Evolutionary conservation across 108 stramenopile genomes (phyloP).

Genomic region (Nannochloropsis oceanica): DNA sequence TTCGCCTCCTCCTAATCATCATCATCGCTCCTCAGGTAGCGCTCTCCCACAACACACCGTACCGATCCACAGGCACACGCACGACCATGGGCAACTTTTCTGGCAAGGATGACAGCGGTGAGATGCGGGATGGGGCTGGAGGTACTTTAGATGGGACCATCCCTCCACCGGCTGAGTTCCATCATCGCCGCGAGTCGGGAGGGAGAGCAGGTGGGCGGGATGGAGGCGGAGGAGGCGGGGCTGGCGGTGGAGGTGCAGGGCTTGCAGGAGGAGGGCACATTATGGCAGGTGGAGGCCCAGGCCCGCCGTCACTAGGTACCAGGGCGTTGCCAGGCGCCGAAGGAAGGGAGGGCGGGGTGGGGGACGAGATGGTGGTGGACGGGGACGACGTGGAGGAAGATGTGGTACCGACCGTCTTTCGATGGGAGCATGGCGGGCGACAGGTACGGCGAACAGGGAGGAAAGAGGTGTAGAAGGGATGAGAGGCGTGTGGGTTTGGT

Average conservation of each 20-base stretch:
- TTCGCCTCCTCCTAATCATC: too few relatives aligned
- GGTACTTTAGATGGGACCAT: not conserved
- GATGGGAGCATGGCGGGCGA: constrained; percentile 96
- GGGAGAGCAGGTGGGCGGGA: not conserved
- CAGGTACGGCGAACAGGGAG: constrained; percentile 43
- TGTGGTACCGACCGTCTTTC: constrained; percentile 90
- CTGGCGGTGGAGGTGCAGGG: not conserved
- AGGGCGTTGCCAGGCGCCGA: not conserved
- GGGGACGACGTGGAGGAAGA: constrained; percentile 44
- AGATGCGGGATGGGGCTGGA: not conserved
- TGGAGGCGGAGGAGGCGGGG: not conserved
- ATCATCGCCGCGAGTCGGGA: not conserved
- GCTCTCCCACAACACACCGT: too few relatives aligned
- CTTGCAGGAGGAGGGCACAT: constrained; percentile 1
- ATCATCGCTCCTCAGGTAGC: too few relatives aligned
- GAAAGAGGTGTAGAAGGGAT: not conserved
- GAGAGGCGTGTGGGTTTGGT: too few relatives aligned
- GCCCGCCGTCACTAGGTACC: not conserved
- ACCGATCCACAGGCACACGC: not conserved
- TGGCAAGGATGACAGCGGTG: not conserved
- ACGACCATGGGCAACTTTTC: not conserved
- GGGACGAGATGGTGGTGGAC: not conserved
- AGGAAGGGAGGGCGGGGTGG: not conserved
- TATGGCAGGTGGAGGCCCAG: not conserved
- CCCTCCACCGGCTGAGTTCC: not conserved